Evolutionary conservation across 2,329 filamentous ascomycete genomes (phyloP), one percentile per base, ranked within the genome.

Genomic region (Gaeumannomyces sp.): DNA sequence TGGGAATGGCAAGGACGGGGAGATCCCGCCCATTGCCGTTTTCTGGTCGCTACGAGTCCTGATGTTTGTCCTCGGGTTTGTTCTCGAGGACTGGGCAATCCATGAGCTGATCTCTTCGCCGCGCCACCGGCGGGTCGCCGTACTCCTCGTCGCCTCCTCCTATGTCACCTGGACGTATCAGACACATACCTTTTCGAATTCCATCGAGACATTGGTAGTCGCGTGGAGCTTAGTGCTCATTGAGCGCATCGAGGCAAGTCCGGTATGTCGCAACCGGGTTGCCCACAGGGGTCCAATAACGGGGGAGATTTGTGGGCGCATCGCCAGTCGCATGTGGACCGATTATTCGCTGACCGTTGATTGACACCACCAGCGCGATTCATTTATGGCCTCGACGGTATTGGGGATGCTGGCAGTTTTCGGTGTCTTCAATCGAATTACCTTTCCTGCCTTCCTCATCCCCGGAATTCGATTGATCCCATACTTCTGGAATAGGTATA

Each of bases 81-180:
- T 99, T 64, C 84, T 99, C 67, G 93, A 97, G 78, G 95, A 99
- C 79, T 98, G 95, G 94, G 95, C 95, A 14, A 85, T 99, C 66
- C 88, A 97, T 79, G 95, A 99, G 76, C 83, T 98, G 68, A 88
- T 97, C 64, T 87, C 88, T 67, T 90, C 89, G 56, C 87, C 87
- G 68, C 88, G 88, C 66, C 82, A 86, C 72, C 88, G 92, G 68
- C 86, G 86, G 70, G 81, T 89, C 64, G 92, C 93, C 13, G 85
- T 96, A 59, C 81, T 96, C 60, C 83, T 99, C 65, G 90, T 97
- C 67, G 93, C 94, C 60, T 98, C 94, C 33, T 97, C 93, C 31
- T 99, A 98, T 78, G 94, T 97, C 70, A 99, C 95, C 61, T 99
- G 95, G 94, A 97, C 94, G 59, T 97, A 94, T 78, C 95, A 99